Conservation (phyloP, 1,139 yeast genomes). For the Hemisphaericaspora xylofermentans region DNA sequence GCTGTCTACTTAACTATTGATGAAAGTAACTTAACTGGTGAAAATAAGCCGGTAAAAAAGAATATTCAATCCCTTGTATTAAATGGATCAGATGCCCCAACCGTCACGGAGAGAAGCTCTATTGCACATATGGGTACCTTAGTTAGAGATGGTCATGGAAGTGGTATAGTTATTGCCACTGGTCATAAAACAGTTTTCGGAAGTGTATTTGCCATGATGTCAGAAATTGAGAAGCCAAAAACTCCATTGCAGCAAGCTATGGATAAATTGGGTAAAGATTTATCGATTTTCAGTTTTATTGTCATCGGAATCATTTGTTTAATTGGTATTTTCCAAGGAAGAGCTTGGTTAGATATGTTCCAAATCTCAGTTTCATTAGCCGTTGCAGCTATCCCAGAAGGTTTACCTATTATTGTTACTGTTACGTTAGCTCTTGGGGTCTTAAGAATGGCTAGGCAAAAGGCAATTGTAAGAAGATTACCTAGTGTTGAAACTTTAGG, state of each 20-base stretch:
- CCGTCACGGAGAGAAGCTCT: slow-evolving; percentile 65
- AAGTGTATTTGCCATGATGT: slow-evolving; percentile 87
- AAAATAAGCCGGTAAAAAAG: slow-evolving; percentile 81
- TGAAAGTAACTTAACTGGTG: slow-evolving; percentile 94
- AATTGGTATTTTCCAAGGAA: slow-evolving; percentile 85
- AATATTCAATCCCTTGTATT: slow-evolving; percentile 6
- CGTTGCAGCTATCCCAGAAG: slow-evolving; percentile 98
- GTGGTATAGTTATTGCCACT: slow-evolving; percentile 91
- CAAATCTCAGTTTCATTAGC: slow-evolving; percentile 95
- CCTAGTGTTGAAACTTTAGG: slow-evolving; percentile 97
- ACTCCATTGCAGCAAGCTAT: slow-evolving; percentile 92
- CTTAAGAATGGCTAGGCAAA: slow-evolving; percentile 87
- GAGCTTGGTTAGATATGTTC: slow-evolving; percentile 94
- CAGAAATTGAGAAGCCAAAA: slow-evolving; percentile 89
- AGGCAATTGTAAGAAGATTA: slow-evolving; percentile 87
- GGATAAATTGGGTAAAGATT: slow-evolving; percentile 91
- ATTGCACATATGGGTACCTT: slow-evolving; percentile 96
- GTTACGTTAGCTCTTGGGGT: slow-evolving; percentile 95
- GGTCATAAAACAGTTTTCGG: slow-evolving; percentile 90
- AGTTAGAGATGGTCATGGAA: slow-evolving; percentile 90
- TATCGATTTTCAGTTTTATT: slow-evolving; percentile 76
- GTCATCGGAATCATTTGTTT: slow-evolving; percentile 86
- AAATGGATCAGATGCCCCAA: slow-evolving; percentile 19
- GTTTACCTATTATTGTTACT: slow-evolving; percentile 93
- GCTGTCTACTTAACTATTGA: slow-evolving; percentile 80